phyloP scores from a whole-genome alignment of 768 basidiomycete species.

The Phaeolepiota aurea region DNA sequence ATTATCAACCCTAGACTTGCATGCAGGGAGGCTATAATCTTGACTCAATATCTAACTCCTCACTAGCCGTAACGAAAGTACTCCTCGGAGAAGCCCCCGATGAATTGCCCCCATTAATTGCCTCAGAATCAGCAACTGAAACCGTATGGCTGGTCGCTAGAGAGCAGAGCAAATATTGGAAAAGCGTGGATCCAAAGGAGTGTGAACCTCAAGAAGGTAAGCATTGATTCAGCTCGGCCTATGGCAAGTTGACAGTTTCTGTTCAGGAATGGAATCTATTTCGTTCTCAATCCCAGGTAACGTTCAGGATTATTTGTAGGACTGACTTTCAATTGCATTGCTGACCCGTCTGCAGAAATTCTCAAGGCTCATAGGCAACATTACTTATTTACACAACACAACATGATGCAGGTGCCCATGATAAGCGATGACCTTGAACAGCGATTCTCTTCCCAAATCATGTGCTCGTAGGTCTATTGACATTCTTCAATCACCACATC shows the following conservation, averaged over 20 bases:
- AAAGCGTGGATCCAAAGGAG: conserved; percentile 69
- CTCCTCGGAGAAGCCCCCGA: conserved; percentile 87
- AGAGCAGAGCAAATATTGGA: conserved; percentile 91
- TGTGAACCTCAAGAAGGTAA: conserved; percentile 78
- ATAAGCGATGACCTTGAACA: conserved; percentile 56
- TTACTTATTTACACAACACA: conserved; percentile 66
- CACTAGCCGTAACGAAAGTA: conserved; percentile 79
- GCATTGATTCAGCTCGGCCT: neutral
- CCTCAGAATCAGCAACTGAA: conserved; percentile 77
- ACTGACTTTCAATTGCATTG: conserved; percentile 2
- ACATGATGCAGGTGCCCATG: conserved; percentile 78
- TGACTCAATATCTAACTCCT: conserved; percentile 79
- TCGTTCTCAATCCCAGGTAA: conserved; percentile 66
- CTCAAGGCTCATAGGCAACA: conserved; percentile 87
- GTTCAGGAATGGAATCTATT: conserved; percentile 51
- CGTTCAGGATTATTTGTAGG: conserved; percentile 1
- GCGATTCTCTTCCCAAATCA: conserved; percentile 73
- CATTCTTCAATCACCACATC: neutral
- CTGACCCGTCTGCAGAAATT: conserved; percentile 42
- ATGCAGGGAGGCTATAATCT: conserved; percentile 91
- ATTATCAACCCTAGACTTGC: neutral
- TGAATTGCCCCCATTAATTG: conserved; percentile 61
- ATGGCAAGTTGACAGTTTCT: neutral
- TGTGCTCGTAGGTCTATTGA: conserved; percentile 68
- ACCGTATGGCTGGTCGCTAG: conserved; percentile 84